Percentiles rank a stretch among this genome's conserved stretches.
These are phyloP conservation scores for Danielia reshetovae DNA, from an alignment of 805 yeast species.

Conservation along the genomic window DNA sequence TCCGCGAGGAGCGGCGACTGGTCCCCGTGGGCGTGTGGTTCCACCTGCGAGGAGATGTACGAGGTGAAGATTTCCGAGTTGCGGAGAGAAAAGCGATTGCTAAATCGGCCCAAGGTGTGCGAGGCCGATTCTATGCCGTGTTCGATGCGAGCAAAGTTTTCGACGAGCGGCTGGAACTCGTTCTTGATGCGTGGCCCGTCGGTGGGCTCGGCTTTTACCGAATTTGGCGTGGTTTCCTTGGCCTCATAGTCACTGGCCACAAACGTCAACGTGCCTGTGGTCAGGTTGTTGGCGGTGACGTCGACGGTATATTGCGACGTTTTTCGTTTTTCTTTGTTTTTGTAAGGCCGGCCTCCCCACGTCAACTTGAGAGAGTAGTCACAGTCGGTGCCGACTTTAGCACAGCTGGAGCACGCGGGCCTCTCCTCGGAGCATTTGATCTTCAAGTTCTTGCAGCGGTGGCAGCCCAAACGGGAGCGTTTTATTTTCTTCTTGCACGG, in stretches of 20 bases:
- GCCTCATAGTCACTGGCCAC: conserved; percentile 5
- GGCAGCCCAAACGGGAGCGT: conserved; percentile 59
- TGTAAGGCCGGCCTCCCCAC: conserved; percentile 75
- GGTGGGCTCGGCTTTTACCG: conserved; percentile 1
- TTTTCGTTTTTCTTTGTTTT: conserved; percentile 31
- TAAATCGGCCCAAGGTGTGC: conserved; percentile 24
- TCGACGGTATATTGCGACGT: not conserved
- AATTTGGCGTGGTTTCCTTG: not conserved
- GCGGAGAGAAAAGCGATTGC: conserved; percentile 22
- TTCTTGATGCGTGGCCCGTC: not conserved
- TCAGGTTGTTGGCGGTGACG: not conserved
- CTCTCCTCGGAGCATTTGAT: conserved; percentile 68
- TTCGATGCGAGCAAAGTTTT: conserved; percentile 16
- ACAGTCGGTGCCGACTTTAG: conserved; percentile 44
- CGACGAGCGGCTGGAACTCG: not conserved
- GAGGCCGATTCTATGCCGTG: conserved; percentile 25
- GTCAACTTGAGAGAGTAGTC: conserved; percentile 61
- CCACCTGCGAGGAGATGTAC: conserved; percentile 14
- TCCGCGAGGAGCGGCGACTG: conserved; percentile 2
- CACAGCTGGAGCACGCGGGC: conserved; percentile 60
- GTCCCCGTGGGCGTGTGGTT: too few species aligned
- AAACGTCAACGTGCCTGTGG: conserved; percentile 4
- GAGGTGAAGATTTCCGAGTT: conserved; percentile 26
- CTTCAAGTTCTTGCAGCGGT: conserved; percentile 55
- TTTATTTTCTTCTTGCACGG: conserved; percentile 21